These are phyloP conservation scores for Pseudozyma sp. DNA, from an alignment of 1,284 basidiomycete genomes.

Conservation along the genomic window DNA sequence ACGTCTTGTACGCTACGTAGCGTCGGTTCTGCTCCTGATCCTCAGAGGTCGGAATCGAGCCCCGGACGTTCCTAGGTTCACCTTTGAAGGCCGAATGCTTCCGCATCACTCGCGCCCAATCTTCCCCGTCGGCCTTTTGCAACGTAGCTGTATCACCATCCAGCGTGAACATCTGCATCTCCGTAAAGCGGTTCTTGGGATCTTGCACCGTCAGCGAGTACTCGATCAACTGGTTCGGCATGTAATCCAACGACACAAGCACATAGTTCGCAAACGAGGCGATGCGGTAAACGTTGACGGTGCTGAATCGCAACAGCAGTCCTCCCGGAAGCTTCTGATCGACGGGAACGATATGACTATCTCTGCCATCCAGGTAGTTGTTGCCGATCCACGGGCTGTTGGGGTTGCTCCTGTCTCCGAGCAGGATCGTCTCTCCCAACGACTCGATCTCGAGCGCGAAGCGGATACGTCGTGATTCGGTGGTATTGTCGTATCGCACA, in stretches of 20 bases:
- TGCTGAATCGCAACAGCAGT: slow-evolving; percentile 72
- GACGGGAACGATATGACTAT: slow-evolving; percentile 39
- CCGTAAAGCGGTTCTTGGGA: slow-evolving; percentile 1
- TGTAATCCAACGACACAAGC: slow-evolving; percentile 25
- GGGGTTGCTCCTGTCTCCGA: slow-evolving; percentile 5
- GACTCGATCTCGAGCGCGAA: slow-evolving; percentile 41
- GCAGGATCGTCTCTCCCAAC: slow-evolving; percentile 22
- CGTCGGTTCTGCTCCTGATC: background rate
- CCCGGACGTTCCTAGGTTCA: slow-evolving; percentile 1
- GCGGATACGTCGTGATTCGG: slow-evolving; percentile 30
- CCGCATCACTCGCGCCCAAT: slow-evolving; percentile 7
- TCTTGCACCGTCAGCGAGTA: slow-evolving; percentile 14
- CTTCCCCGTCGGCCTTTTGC: background rate
- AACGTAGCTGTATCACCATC: background rate
- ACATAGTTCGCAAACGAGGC: slow-evolving; percentile 21
- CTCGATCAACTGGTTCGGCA: slow-evolving; percentile 22
- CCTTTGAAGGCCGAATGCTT: slow-evolving; percentile 16
- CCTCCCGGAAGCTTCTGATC: slow-evolving; percentile 36
- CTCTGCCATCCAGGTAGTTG: slow-evolving; percentile 40
- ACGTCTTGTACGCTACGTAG: slow-evolving; percentile 20
- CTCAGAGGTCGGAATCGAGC: background rate
- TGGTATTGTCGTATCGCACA: slow-evolving; percentile 73
- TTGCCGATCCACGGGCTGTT: slow-evolving; percentile 1
- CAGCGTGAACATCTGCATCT: slow-evolving; percentile 14
- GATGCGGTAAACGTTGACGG: slow-evolving; percentile 72